A percentile compares a stretch with the other conserved stretches of the same genome.
These are phyloP conservation scores for Aurantiochytrium sp. DNA, from an alignment of 108 stramenopile species.

Conservation along the genomic window DNA sequence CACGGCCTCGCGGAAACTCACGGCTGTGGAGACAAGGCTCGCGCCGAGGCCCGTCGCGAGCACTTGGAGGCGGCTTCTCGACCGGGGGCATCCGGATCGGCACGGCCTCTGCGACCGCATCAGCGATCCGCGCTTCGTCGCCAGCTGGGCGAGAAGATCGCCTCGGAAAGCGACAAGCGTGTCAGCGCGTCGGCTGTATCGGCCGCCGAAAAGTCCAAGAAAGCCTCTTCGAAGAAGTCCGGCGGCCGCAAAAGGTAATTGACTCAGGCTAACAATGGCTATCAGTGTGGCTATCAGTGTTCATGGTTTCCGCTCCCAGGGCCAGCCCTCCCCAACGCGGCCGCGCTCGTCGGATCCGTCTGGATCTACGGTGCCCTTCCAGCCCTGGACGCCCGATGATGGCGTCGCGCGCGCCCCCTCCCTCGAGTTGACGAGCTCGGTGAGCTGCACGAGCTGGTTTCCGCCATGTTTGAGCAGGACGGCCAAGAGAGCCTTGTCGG, in stretches of 20 bases:
- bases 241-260: not conserved
- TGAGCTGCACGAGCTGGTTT: not conserved
- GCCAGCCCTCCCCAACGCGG: conserved; percentile 3
- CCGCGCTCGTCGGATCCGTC: conserved; percentile 20
- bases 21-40: not conserved
- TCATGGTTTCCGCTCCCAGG: not conserved
- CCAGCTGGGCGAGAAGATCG: not conserved
- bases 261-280: not conserved
- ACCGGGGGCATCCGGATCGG: not conserved
- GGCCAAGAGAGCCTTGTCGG: not conserved
- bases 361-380: not conserved
- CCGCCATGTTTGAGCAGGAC: not conserved
- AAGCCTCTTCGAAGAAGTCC: not conserved
- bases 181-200: not conserved
- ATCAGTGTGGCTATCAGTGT: too few relatives aligned
- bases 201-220: not conserved
- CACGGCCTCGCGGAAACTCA: not conserved
- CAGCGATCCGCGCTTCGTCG: not conserved
- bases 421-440: not conserved
- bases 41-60: not conserved
- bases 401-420: not conserved
- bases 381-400: not conserved
- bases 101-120: not conserved
- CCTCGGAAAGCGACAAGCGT: not conserved
- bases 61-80: not conserved